Evolutionary conservation across 2,329 filamentous ascomycete genomes (phyloP), one percentile per base, ranked within the genome.

Genomic region (Ophidiomyces ophidiicola): DNA sequence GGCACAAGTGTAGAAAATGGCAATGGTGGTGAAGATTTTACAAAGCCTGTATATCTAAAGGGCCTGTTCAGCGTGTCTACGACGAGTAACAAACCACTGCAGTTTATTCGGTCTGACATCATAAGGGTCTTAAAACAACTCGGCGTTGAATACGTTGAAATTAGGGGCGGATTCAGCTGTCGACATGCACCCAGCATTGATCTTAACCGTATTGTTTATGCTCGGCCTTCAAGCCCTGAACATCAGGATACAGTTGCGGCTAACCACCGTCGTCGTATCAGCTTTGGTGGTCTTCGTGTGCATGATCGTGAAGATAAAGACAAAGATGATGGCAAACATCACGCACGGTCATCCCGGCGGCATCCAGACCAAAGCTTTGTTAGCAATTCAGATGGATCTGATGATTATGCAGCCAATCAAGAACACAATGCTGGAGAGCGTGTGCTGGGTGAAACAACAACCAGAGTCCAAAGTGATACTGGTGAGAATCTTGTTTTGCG

Each of bases 1-100:
- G 64, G 67, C 1, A 69, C 71, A 42, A 67, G 62, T 18, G 56
- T 68, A 12, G 69, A 71, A 28, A 67, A 64, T 35, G 60, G 60
- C 8, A 64, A 63, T 24, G 59, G 63, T 32, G 78, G 81, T 4
- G 85, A 92, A 49, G 74, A 88, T 44, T 79, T 88, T 38, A 62
- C 62, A 10, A 94, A 94, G 58, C 90, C 90, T 0, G 90, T 96
- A 2, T 96, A 82, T 58, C 73, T 98, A 42, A 98, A 96, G 61
- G 90, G 90, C 3, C 70, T 98, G 12, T 96, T 98, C 64, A 96
- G 88, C 53, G 90, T 96, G 39, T 92, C 85, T 3, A 98, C 90
- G 0, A 98, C 90, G 5, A 94, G 86, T 42, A 90, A 80, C 54
- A 93, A 92, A 56, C 84, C 88, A 1, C 74, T 96, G 7, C 69